A percentile compares a stretch with the other conserved stretches of the same genome.
phyloP scores from a whole-genome alignment of 441 rosid species.

The Corymbia calophylla region DNA sequence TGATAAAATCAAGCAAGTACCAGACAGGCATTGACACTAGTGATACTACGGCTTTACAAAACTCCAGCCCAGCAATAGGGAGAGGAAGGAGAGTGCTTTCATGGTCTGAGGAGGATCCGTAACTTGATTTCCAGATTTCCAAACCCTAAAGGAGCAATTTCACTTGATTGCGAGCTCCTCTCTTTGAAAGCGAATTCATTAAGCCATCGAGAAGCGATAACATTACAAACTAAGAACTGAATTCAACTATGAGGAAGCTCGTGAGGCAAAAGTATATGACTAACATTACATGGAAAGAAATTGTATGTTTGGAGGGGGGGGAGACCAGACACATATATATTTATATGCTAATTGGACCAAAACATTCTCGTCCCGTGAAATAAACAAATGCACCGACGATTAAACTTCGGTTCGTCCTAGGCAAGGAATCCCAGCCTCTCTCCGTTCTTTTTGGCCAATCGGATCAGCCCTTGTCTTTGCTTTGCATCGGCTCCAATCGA shows the following conservation, averaged over 20 bases:
- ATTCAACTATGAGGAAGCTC: background rate
- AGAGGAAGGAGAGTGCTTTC: background rate
- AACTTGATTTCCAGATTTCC: background rate
- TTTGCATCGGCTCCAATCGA: slow-evolving; percentile 92
- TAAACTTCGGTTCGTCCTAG: background rate
- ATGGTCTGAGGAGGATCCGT: background rate
- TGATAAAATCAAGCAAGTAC: background rate
- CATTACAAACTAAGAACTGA: background rate
- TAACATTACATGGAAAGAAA: background rate
- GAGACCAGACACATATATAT: background rate
- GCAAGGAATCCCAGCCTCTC: slow-evolving; percentile 94
- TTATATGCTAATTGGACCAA: background rate
- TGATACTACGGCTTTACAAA: background rate
- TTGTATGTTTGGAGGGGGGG: background rate
- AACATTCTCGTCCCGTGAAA: background rate
- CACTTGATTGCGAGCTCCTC: background rate
- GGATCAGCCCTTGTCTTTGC: slow-evolving; percentile 90
- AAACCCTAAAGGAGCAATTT: background rate
- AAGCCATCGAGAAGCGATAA: background rate
- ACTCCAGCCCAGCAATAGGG: background rate
- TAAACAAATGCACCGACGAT: background rate
- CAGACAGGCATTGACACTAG: background rate
- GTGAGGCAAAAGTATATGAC: background rate
- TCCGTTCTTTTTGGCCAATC: slow-evolving; percentile 94
- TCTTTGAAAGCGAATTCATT: background rate